These are phyloP conservation scores for Botryotinia narcissicola DNA, from an alignment of 2,329 filamentous ascomycete genomes.

Conservation along the genomic window DNA sequence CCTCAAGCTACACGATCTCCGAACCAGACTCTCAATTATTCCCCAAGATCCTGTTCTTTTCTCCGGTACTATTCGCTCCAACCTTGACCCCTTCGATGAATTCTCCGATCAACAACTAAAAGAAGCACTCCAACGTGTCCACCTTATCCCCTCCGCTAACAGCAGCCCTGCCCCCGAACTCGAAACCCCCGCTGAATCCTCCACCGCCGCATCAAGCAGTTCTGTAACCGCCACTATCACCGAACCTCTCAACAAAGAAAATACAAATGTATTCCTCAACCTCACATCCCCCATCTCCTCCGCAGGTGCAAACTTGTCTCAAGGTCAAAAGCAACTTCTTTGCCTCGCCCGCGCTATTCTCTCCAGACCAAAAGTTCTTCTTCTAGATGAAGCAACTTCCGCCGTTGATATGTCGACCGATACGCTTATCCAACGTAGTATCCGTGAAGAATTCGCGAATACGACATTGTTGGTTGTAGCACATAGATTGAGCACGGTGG, in stretches of 20 bases:
- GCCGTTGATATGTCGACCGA: conserved; percentile 76
- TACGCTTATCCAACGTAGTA: conserved; percentile 67
- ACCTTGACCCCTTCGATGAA: conserved; percentile 82
- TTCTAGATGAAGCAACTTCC: conserved; percentile 74
- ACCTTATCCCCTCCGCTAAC: conserved; percentile 57
- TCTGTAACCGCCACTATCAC: not conserved
- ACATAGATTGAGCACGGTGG: conserved; percentile 71
- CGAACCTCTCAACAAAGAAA: conserved; percentile 45
- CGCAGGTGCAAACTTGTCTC: conserved; percentile 68
- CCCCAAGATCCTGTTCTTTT: conserved; percentile 74
- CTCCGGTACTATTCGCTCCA: conserved; percentile 79
- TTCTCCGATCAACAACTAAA: conserved; percentile 88
- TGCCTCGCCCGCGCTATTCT: conserved; percentile 71
- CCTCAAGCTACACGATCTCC: conserved; percentile 35
- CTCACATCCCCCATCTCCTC: conserved; percentile 63
- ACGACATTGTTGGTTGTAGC: conserved; percentile 71
- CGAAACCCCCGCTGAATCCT: conserved; percentile 9
- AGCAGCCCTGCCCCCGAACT: conserved; percentile 9
- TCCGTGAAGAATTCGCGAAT: conserved; percentile 67
- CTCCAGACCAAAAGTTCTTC: conserved; percentile 67
- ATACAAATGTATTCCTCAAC: conserved; percentile 63
- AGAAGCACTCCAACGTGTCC: conserved; percentile 78
- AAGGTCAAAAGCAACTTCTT: conserved; percentile 71
- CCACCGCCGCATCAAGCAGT: conserved; percentile 7
- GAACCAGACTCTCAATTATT: conserved; percentile 36